Base-by-base conservation (phyloP, 441 rosid genomes). In the Eugenia klotzschiana region DNA sequence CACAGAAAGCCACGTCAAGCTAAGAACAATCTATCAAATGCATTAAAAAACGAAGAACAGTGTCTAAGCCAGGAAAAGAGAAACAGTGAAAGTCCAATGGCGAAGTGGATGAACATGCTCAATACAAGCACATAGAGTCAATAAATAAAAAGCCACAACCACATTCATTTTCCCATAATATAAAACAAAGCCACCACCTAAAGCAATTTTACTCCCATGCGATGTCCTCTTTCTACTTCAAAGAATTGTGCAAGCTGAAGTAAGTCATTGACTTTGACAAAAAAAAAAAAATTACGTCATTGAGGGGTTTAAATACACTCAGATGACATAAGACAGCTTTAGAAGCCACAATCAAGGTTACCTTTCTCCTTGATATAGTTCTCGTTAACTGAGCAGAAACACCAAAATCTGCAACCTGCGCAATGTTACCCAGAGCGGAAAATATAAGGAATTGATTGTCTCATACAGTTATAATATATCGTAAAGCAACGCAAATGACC, bases 331-430 rank as follows among this genome's bases (percentile, higher is more conserved):
- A 58, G 27, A 37, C 40, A 7, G 40, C 77, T 37, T 33, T 51
- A 13, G 23, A 80, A 14, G 52, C 40, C 33, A 80, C 15, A 33
- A 20, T 69, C 23, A 37, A 33, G 23, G 83, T 79, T 90, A 97
- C 99, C 99, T 97, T 97, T 91, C 99, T 97, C 90, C 94, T 91
- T 64, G 99, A 97, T 89, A 97, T 95, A 57, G 98, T 97, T 89
- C 98, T 92, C 50, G 99, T 95, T 84, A 95, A 90, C 86, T 97
- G 99, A 7, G 98, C 98, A 89, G 99, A 97, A 84, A 97, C 99
- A 58, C 99, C 99, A 90, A 97, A 97, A 90, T 95, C 99, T 55
- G 99, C 99, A 86, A 97, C 99, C 99, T 97, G 92, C 85, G 85
- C 87, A 89, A 84, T 60, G 87, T 83, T 82, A 88, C 56, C 52